These are phyloP conservation scores for Tolypocladium tropicale DNA, from an alignment of 2,329 filamentous ascomycete species.

Conservation along the genomic window DNA sequence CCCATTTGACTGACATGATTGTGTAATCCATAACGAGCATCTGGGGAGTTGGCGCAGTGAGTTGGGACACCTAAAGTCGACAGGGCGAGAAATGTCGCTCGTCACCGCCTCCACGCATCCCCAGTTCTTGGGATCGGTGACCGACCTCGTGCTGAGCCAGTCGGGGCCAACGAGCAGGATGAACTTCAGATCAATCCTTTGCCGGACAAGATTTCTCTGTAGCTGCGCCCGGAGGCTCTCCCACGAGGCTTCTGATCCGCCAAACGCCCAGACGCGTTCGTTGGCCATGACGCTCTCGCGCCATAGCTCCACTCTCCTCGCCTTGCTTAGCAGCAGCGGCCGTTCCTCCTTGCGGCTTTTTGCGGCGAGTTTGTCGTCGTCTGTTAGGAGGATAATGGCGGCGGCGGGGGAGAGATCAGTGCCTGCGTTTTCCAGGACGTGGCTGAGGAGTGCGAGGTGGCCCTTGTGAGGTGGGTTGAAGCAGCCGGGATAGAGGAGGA, in stretches of 20 bases:
- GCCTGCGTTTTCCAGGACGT: constrained; percentile 16
- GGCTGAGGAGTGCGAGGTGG: constrained; percentile 19
- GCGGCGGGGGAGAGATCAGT: constrained; percentile 17
- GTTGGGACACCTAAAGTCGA: constrained; percentile 14
- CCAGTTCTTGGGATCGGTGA: constrained; percentile 10
- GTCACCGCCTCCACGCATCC: constrained; percentile 13
- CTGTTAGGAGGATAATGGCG: constrained; percentile 18
- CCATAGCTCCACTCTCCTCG: constrained; percentile 17
- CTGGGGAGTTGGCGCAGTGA: constrained; percentile 12
- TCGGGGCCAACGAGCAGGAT: constrained; percentile 15
- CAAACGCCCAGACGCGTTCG: constrained; percentile 16
- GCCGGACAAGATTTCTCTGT: neutral
- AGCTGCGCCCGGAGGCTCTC: constrained; percentile 5
- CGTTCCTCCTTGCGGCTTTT: constrained; percentile 10
- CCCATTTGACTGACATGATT: too few species aligned
- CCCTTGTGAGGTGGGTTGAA: constrained; percentile 28
- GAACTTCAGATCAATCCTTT: constrained; percentile 11
- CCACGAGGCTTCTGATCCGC: constrained; percentile 9
- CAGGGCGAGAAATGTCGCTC: constrained; percentile 12
- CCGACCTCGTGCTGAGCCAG: constrained; percentile 5
- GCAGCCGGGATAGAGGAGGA: constrained; percentile 24
- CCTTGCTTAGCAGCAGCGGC: constrained; percentile 7
- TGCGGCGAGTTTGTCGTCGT: constrained; percentile 11
- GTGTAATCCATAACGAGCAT: constrained; percentile 8
- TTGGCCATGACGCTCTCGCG: neutral